Evolutionary conservation across 129 eudicot genomes (phyloP).

Genomic region (Dittrichia graveolens): DNA sequence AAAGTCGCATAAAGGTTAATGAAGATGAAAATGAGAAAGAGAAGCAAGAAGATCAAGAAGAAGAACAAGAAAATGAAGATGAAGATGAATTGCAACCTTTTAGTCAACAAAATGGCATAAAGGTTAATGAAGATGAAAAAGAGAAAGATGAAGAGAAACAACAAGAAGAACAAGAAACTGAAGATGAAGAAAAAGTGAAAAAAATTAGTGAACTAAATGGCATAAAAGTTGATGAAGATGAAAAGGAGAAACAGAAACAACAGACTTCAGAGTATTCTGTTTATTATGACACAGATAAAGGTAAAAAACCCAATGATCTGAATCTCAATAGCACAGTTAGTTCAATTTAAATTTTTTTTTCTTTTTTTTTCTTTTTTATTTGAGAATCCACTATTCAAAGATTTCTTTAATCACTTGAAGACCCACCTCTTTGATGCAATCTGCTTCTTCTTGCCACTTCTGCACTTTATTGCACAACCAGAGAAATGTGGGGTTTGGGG

Average conservation of each 20-base stretch:
- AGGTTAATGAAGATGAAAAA: too few relatives aligned
- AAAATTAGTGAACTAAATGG: slow-evolving; percentile 19
- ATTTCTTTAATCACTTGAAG: too few relatives aligned
- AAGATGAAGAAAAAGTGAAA: slow-evolving; percentile 8
- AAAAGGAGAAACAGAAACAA: slow-evolving; percentile 12
- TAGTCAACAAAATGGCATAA: background rate
- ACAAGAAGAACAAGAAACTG: background rate
- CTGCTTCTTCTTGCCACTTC: background rate
- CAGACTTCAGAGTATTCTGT: slow-evolving; percentile 25
- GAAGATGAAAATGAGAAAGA: too few relatives aligned
- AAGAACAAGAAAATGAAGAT: background rate
- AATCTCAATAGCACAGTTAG: background rate
- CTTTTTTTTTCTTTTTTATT: background rate
- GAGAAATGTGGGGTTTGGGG: slow-evolving; percentile 17
- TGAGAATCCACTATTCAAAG: too few relatives aligned
- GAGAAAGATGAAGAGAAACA: too few relatives aligned
- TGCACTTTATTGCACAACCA: background rate
- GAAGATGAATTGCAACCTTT: background rate
- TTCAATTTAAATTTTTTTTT: background rate
- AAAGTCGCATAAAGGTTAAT: too few relatives aligned
- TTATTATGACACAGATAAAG: slow-evolving; percentile 38
- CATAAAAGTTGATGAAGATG: slow-evolving; percentile 23
- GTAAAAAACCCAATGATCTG: slow-evolving; percentile 24
- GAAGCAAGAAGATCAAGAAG: background rate
- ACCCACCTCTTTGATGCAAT: background rate